Conservation (phyloP, 768 basidiomycete genomes). For the Boletus pseudo-olivaceus region DNA sequence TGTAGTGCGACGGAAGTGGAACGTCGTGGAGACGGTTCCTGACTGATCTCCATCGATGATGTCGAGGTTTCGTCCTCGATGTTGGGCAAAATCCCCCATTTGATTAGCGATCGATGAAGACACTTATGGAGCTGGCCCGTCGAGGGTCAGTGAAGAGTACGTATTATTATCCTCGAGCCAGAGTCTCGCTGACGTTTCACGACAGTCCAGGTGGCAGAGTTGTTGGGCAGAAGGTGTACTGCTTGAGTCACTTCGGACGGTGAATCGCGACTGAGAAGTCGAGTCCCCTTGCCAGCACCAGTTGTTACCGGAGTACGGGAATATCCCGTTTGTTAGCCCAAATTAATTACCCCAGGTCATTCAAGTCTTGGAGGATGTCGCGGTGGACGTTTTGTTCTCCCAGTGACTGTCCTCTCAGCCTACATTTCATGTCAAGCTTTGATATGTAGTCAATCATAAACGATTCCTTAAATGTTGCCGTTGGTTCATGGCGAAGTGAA, state of each 20-base stretch:
- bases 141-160: slow-evolving; percentile 22
- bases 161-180: neutral
- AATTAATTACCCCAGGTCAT: slow-evolving; percentile 39
- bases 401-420: slow-evolving; percentile 23
- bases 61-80: neutral
- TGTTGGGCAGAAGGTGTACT: slow-evolving; percentile 9
- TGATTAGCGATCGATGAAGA: slow-evolving; percentile 18
- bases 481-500: no score
- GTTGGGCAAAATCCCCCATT: slow-evolving; percentile 2
- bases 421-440: slow-evolving; percentile 32
- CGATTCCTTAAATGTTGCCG: neutral
- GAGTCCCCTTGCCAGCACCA: slow-evolving; percentile 5
- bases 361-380: slow-evolving; percentile 25
- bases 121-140: slow-evolving; percentile 16
- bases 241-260: neutral
- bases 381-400: slow-evolving; percentile 1
- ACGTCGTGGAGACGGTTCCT: slow-evolving; percentile 11
- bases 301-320: slow-evolving; percentile 24
- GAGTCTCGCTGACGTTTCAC: neutral
- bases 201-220: slow-evolving; percentile 12
- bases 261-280: slow-evolving; percentile 4
- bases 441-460: slow-evolving; percentile 27
- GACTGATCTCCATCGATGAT: slow-evolving; percentile 9
- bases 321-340: slow-evolving; percentile 25
- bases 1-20: slow-evolving; percentile 16